These are phyloP conservation scores for Sphenostylis stenocarpa DNA, from an alignment of 306 rosid genomes.

Conservation along the genomic window DNA sequence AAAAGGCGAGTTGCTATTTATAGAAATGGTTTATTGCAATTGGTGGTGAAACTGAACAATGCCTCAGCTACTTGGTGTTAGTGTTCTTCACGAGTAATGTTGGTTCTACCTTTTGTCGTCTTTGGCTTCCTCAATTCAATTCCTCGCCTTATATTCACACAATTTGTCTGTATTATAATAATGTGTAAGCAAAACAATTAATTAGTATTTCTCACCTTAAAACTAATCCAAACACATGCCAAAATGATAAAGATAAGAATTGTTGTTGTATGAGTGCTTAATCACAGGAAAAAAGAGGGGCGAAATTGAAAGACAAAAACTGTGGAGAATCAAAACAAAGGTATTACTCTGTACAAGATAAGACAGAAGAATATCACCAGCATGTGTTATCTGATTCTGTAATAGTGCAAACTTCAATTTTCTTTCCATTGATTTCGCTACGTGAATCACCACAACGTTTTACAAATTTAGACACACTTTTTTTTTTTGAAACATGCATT, in stretches of 20 bases:
- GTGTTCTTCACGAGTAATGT: constrained; percentile 33
- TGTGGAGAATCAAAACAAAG: background rate
- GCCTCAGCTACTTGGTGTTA: constrained; percentile 29
- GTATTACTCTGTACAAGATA: background rate
- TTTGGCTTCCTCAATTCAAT: background rate
- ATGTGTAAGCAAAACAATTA: too few relatives aligned
- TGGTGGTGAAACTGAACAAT: constrained; percentile 22
- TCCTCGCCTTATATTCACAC: constrained; percentile 7
- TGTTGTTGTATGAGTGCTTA: background rate
- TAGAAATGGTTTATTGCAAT: constrained; percentile 19
- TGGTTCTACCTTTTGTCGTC: constrained; percentile 24
- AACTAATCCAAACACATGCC: too few relatives aligned
- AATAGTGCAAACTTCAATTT: constrained; percentile 8
- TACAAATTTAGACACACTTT: too few relatives aligned
- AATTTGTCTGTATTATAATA: background rate
- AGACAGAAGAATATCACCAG: constrained; percentile 27
- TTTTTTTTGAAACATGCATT: too few relatives aligned
- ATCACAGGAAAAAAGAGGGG: background rate
- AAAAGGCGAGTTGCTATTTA: constrained; percentile 23
- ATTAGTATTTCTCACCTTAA: background rate
- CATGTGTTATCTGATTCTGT: constrained; percentile 27
- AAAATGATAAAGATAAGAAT: background rate
- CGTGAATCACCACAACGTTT: background rate
- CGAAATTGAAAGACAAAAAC: background rate
- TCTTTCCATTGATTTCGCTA: constrained; percentile 28